Base-by-base conservation (phyloP, 2,329 filamentous ascomycete species). In the Cryphonectria nitschkei region DNA sequence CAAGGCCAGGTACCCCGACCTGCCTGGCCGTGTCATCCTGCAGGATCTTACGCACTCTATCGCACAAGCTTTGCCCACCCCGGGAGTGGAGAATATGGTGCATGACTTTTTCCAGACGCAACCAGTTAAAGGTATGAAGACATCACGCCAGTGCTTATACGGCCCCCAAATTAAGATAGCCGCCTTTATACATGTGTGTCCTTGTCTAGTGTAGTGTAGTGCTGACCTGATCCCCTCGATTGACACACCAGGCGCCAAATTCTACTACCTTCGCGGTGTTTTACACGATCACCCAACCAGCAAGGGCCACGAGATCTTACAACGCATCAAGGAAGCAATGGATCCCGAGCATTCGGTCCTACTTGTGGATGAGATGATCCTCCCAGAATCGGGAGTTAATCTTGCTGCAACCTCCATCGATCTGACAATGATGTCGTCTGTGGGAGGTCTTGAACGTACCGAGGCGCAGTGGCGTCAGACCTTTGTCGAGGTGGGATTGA, bases 201-300 rank as follows among this genome's bases (percentile, higher is more conserved):
- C 3, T 37, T 37, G 34, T 8, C 34, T 37, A 37, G 34, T 37
- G 34, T 37, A 3, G 34, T 37, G 34, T 37, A 37, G 34, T 37
- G 34, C 34, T 37, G 34, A 37, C 34, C 7, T 37, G 34, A 3
- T 37, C 34, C 34, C 3, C 34, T 37, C 2, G 34, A 37, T 26
- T 37, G 34, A 37, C 34, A 3, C 34, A 37, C 34, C 7, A 43
- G 41, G 41, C 13, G 34, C 61, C 62, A n/a, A 70, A 70, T 65
- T 75, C 68, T 76, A 75, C 64, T 72, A 70, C 37, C 9, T 74
- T 29, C 72, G 73, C 19, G 74, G 70, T 0, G 71, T 75, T 3
- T 64, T 72, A 4, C 74, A 74, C 41, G 73, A 76, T 62, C 73
- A 74, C 70, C 75, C 74, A 0, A 32, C 70, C 16, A 71, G 73